Conservation (phyloP, 768 basidiomycete species). For the Sarcomyxa edulis region DNA sequence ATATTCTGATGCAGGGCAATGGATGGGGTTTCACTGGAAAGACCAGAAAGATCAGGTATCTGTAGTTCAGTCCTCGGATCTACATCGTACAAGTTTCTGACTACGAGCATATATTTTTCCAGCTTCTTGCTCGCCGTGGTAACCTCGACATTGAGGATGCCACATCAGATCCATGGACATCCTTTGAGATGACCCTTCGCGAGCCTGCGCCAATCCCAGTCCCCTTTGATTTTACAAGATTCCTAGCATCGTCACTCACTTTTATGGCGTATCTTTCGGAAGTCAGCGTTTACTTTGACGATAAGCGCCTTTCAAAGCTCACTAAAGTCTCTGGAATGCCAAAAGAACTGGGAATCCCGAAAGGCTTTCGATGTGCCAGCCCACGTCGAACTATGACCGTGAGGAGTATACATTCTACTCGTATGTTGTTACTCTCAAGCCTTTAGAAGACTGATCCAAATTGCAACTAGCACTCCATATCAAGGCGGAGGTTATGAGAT, state of each 20-base stretch:
- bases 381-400: constrained; percentile 64
- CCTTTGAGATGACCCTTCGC: constrained; percentile 85
- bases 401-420: constrained; percentile 53
- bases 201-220: constrained; percentile 76
- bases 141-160: constrained; percentile 27
- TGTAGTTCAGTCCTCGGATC: constrained; percentile 4
- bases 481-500: constrained; percentile 74
- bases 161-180: constrained; percentile 58
- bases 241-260: constrained; percentile 86
- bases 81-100: constrained; percentile 4
- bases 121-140: constrained; percentile 85
- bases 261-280: constrained; percentile 82
- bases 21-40: constrained; percentile 98
- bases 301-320: constrained; percentile 61
- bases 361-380: constrained; percentile 51
- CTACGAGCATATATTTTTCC: no score
- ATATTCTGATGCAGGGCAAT: constrained; percentile 48
- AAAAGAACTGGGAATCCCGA: constrained; percentile 46
- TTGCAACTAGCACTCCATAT: constrained; percentile 62
- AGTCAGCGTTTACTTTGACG: constrained; percentile 81
- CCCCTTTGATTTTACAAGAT: constrained; percentile 83
- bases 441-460: constrained; percentile 5
- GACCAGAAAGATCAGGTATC: constrained; percentile 87
- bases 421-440: constrained; percentile 44
- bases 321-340: constrained; percentile 56